Percentiles rank a stretch among this genome's conserved stretches.
phyloP scores from a whole-genome alignment of 2,329 filamentous ascomycete species.

The Talaromyces sp. region DNA sequence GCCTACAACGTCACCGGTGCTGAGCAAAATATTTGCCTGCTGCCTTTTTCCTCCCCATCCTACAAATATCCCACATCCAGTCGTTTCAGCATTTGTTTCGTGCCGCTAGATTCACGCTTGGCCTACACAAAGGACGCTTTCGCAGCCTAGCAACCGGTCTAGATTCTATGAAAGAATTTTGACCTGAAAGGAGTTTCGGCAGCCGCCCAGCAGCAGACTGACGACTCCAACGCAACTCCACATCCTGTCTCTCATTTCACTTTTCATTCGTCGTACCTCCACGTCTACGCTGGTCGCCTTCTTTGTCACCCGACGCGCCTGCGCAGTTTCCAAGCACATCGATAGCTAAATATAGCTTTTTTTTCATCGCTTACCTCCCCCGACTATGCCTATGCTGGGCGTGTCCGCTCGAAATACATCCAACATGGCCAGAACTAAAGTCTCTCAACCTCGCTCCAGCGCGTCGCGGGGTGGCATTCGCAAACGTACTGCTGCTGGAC shows the following conservation, averaged over 20 bases:
- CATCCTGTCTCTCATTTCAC: background rate
- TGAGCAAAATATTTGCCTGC: background rate
- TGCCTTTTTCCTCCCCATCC: background rate
- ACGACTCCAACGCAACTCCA: background rate
- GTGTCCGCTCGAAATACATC: slow-evolving; percentile 15
- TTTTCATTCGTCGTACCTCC: background rate
- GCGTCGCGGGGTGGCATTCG: slow-evolving; percentile 45
- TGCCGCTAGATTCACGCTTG: background rate
- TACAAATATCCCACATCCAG: background rate
- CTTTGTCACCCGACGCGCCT: background rate
- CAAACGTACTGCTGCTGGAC: slow-evolving; percentile 38
- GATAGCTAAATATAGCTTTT: background rate
- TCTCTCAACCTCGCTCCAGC: slow-evolving; percentile 23
- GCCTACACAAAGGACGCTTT: background rate
- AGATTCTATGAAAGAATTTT: background rate
- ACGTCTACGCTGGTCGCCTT: background rate
- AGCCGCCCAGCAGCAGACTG: background rate
- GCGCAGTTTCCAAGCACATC: background rate
- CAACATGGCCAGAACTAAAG: slow-evolving; percentile 29
- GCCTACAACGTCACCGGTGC: slow-evolving; percentile 11
- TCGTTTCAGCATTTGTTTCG: background rate
- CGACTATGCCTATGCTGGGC: slow-evolving; percentile 12
- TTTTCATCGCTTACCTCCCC: background rate
- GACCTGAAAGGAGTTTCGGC: background rate
- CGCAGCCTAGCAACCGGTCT: background rate